Evolutionary conservation across 352 stramenopile species (phyloP).

Genomic region (Proteromonas lacertae): DNA sequence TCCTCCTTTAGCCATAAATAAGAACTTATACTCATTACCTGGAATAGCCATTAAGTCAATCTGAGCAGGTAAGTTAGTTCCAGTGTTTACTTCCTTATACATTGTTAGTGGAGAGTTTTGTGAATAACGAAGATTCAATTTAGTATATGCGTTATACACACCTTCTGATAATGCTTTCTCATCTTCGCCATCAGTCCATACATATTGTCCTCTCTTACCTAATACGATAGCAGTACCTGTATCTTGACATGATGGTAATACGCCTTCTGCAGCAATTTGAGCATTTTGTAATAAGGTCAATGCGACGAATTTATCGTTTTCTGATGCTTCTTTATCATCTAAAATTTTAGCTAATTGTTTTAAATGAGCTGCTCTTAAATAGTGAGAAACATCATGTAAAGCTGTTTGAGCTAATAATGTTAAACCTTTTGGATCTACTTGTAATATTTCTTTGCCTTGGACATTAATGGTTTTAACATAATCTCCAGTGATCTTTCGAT

Average conservation of each 20-base stretch:
- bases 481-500: slow-evolving; percentile 13
- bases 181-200: slow-evolving; percentile 41
- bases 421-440: slow-evolving; percentile 18
- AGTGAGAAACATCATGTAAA: slow-evolving; percentile 41
- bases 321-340: slow-evolving; percentile 36
- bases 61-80: slow-evolving; percentile 42
- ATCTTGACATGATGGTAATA: slow-evolving; percentile 41
- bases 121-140: slow-evolving; percentile 34
- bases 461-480: slow-evolving; percentile 14
- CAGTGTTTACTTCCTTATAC: slow-evolving; percentile 52
- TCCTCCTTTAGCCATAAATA: slow-evolving; percentile 54
- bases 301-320: slow-evolving; percentile 49
- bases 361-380: slow-evolving; percentile 32
- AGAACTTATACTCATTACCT: slow-evolving; percentile 36
- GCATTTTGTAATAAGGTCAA: slow-evolving; percentile 50
- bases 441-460: slow-evolving; percentile 14
- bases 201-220: slow-evolving; percentile 29
- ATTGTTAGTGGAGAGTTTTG: slow-evolving; percentile 42
- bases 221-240: slow-evolving; percentile 48
- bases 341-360: slow-evolving; percentile 35
- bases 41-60: slow-evolving; percentile 32
- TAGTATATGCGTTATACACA: slow-evolving; percentile 42
- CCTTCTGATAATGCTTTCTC: slow-evolving; percentile 27
- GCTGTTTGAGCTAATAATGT: slow-evolving; percentile 21
- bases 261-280: slow-evolving; percentile 31